Percentiles rank a stretch among this genome's conserved stretches.
phyloP scores from a whole-genome alignment of 1,284 basidiomycete species.

The Abortiporus biennis region DNA sequence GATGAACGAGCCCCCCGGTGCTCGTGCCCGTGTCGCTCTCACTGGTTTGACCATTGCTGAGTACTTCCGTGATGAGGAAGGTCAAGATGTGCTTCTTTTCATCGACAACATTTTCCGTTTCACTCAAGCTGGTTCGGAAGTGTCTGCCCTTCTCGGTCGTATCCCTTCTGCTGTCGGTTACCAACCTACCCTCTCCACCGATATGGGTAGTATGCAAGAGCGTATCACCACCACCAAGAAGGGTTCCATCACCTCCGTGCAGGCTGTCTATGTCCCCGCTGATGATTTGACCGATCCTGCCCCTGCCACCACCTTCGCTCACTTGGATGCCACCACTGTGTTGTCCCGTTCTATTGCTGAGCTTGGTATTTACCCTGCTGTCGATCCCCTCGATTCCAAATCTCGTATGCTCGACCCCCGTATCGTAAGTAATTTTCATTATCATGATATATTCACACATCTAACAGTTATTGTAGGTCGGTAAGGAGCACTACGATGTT shows the following conservation, averaged over 20 bases:
- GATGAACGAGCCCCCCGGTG: conserved; percentile 99
- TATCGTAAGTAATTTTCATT: conserved; percentile 61
- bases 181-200: conserved; percentile 98
- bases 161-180: conserved; percentile 99
- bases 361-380: conserved; percentile 99
- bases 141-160: conserved; percentile 99
- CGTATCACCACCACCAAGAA: conserved; percentile 99
- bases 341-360: conserved; percentile 99
- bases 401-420: conserved; percentile 99
- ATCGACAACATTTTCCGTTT: conserved; percentile 99
- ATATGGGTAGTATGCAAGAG: conserved; percentile 99
- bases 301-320: conserved; percentile 98
- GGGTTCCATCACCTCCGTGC: conserved; percentile 99
- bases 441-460: conserved; percentile 4
- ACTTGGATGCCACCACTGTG: conserved; percentile 99
- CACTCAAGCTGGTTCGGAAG: conserved; percentile 99
- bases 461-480: conserved; percentile 39
- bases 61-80: conserved; percentile 99
- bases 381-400: conserved; percentile 99
- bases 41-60: conserved; percentile 99
- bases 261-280: conserved; percentile 99
- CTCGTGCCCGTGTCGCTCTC: conserved; percentile 98
- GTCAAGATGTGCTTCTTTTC: conserved; percentile 99
- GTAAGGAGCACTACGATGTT: conserved; percentile 89
- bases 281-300: conserved; percentile 99